phyloP scores from a whole-genome alignment of 2,329 filamentous ascomycete species.

The Bipolaris sorokiniana region DNA sequence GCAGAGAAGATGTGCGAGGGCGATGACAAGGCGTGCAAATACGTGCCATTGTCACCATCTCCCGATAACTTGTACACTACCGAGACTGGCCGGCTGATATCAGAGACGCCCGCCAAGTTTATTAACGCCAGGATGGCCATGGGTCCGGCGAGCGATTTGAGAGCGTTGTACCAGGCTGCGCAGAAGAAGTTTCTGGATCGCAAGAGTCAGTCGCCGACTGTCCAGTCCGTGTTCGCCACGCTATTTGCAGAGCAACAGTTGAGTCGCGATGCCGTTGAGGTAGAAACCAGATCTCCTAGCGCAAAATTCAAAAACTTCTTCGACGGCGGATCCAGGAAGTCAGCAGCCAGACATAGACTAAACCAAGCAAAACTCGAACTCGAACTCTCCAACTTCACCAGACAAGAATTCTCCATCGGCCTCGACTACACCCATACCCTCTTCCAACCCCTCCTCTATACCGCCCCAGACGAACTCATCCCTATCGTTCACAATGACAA shows the following conservation, averaged over 20 bases:
- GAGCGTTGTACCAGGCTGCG: constrained; percentile 54
- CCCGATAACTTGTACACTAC: constrained; percentile 57
- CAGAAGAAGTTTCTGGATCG: constrained; percentile 46
- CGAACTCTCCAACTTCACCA: constrained; percentile 44
- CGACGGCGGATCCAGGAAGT: constrained; percentile 43
- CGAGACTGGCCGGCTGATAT: constrained; percentile 47
- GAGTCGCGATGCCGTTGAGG: constrained; percentile 51
- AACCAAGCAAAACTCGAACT: constrained; percentile 27
- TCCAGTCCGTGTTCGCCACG: constrained; percentile 56
- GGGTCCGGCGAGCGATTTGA: constrained; percentile 58
- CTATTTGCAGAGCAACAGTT: constrained; percentile 63
- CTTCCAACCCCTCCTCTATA: constrained; percentile 48
- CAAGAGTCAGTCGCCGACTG: constrained; percentile 39
- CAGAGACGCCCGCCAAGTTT: constrained; percentile 48
- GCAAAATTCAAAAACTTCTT: constrained; percentile 26
- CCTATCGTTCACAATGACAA: constrained; percentile 40
- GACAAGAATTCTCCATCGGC: constrained; percentile 59
- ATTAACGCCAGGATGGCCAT: constrained; percentile 58
- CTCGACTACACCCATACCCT: constrained; percentile 60
- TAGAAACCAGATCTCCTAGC: constrained; percentile 8
- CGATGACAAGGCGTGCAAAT: constrained; percentile 58
- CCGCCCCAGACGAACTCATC: constrained; percentile 36
- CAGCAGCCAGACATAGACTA: constrained; percentile 39
- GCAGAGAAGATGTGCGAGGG: constrained; percentile 61
- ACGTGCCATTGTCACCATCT: constrained; percentile 59